Evolutionary conservation across 2,329 filamentous ascomycete species (phyloP), one percentile per base, ranked within the genome.

Genomic region (Gaeumannomyces tritici): DNA sequence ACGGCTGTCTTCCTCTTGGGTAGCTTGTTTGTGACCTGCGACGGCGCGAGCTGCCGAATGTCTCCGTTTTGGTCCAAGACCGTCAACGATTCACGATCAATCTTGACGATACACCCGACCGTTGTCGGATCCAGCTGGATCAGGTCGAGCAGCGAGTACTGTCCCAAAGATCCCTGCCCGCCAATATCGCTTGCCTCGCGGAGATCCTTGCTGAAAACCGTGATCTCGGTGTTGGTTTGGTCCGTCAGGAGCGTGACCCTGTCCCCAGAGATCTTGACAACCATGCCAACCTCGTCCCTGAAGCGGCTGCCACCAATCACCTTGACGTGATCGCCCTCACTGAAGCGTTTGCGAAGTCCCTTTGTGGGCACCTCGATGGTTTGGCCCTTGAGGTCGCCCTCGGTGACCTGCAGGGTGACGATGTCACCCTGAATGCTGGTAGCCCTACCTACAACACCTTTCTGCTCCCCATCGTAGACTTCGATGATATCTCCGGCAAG

Each of bases 191-290:
- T 91, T 31, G 95, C 95, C 74, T 96, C 91, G 67, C 96, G 86
- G 64, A 99, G 78, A 77, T 99, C 95, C 73, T 96, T 97, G 79
- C 93, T 97, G 73, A 99, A 99, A 42, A 99, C 95, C 0, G 93
- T 97, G 68, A 99, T 92, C 73, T 99, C 95, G 61, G 88, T 87
- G 75, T 95, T 93, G 64, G 86, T 95, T 73, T 95, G 91, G 76
- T 99, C 95, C 59, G 91, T 96, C 67, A 99, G 80, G 66, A 99
- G 80, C 1, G 95, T 98, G 63, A 99, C 92, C 54, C 90, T 88
- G 73, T 99, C 95, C 64, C 96, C 91, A 59, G 86, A 89, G 67
- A 97, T 95, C 73, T 91, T 91, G 67, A 98, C 92, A 61, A 99
- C 93, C 85, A 97, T 96, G 75, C 95, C 95, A 57, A 98, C 89